Evolutionary conservation across 495 filamentous ascomycete genomes (phyloP), one percentile per base, ranked within the genome.

Genomic region (Rhypophila decipiens): DNA sequence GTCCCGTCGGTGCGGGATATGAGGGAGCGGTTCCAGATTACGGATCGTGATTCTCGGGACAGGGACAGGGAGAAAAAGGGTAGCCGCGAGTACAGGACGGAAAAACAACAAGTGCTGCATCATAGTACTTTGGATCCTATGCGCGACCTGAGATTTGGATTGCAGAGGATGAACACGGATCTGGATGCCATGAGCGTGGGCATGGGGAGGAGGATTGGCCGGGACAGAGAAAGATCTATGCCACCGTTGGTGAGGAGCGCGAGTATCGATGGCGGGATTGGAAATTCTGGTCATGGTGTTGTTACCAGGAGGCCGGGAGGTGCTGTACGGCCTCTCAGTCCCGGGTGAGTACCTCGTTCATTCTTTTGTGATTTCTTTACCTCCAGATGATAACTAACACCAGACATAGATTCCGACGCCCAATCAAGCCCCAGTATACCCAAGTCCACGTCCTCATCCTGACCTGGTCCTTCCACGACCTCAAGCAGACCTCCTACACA

Each of bases 381-480:
- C 5, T 24, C 2, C 18, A 9, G 2, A 4, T 40, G 11, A 9
- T 21, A 9, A 22, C 8, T 40, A 18, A 29, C 44, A 45, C 12
- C 31, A 56, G 37, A 51, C 42, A 46, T 44, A 31, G 27, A 39
- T 46, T 15, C 31, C 46, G 13, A 11, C 17, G 37, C 48, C 21
- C n/a, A 37, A 41, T 44, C 41, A 36, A n/a, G 31, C 5, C 42
- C 5, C 51, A 56, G 22, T 64, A 64, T 50, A 49, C 34, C 17
- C 41, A 60, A 24, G 61, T 64, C 9, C 53, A 58, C 40, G 58
- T 49, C 17, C 53, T 65, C 5, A 61, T 65, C 39, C 37, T 65
- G 10, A 65, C 62, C 2, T 65, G 62, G 62, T 33, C 36, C 8
- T 65, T 63, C 44, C 62, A 65, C 38, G 62, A 65, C 31, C 44